Conservation (phyloP, 2,329 filamentous ascomycete genomes). For the Macrophomina pseudophaseolina region DNA sequence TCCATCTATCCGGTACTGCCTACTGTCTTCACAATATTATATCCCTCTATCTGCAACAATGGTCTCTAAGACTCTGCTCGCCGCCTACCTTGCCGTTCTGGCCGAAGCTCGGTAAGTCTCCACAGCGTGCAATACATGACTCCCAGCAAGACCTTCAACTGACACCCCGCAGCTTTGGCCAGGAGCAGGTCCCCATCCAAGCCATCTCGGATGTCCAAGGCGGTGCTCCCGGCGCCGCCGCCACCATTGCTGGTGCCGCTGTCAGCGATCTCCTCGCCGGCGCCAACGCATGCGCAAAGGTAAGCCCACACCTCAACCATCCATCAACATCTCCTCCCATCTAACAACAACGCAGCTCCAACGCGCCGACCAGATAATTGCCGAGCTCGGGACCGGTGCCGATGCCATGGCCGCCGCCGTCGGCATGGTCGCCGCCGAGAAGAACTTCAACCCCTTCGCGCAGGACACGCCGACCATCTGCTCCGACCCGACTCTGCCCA, state of each 20-base stretch:
- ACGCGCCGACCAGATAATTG: slow-evolving; percentile 68
- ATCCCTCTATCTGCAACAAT: neutral
- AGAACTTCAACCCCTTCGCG: slow-evolving; percentile 74
- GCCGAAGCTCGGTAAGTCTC: slow-evolving; percentile 38
- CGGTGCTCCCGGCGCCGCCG: slow-evolving; percentile 64
- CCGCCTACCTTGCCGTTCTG: slow-evolving; percentile 29
- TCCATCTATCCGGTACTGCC: slow-evolving; percentile 28
- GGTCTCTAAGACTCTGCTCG: slow-evolving; percentile 5
- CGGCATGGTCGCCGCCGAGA: slow-evolving; percentile 69
- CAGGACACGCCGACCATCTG: slow-evolving; percentile 67
- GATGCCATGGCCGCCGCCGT: slow-evolving; percentile 66
- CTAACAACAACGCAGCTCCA: slow-evolving; percentile 53
- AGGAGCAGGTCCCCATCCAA: slow-evolving; percentile 65
- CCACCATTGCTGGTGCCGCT: slow-evolving; percentile 66
- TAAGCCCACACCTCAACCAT: slow-evolving; percentile 34
- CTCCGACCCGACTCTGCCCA: slow-evolving; percentile 66
- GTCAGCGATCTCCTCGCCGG: slow-evolving; percentile 67
- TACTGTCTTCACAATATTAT: slow-evolving; percentile 15
- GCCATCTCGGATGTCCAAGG: slow-evolving; percentile 60
- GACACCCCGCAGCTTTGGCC: slow-evolving; percentile 57
- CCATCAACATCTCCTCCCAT: slow-evolving; percentile 25
- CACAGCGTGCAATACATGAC: neutral
- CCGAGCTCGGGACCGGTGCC: slow-evolving; percentile 64
- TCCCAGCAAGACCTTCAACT: neutral
- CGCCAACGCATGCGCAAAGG: slow-evolving; percentile 70